Percentiles rank a stretch among this genome's conserved stretches.
Evolutionary conservation across 192 early-diverging fungal species (phyloP).

Genomic region (Thoreauomyces humboldtii): DNA sequence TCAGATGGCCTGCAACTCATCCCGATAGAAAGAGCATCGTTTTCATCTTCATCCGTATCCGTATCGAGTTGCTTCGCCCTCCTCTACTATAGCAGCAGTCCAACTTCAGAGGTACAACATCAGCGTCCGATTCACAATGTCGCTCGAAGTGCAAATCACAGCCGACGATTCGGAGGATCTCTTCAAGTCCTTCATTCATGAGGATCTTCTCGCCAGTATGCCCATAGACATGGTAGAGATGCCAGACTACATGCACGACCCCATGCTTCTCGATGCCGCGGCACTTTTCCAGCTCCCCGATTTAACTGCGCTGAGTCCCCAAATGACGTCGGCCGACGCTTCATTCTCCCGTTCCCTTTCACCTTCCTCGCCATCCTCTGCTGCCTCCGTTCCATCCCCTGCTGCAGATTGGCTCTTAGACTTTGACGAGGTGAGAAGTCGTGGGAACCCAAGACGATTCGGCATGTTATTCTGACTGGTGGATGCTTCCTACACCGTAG

Average conservation of each 20-base stretch:
- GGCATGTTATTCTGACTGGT: neutral
- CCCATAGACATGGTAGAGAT: neutral
- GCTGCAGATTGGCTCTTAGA: slow-evolving; percentile 10
- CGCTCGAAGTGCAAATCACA: no score
- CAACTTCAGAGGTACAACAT: no score
- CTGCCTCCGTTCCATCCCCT: slow-evolving; percentile 13
- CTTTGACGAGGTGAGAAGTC: slow-evolving; percentile 1
- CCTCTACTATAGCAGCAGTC: no score
- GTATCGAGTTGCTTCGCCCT: no score
- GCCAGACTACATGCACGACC: neutral
- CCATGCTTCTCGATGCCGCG: neutral
- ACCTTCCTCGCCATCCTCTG: slow-evolving; percentile 8
- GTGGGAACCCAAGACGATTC: neutral
- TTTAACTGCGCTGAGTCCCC: neutral
- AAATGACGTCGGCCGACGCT: neutral
- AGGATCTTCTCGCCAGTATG: slow-evolving; percentile 18
- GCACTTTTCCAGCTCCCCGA: neutral
- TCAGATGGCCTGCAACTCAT: no score
- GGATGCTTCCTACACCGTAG: neutral
- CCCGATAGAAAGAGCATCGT: no score
- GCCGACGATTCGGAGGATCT: no score
- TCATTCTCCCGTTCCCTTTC: slow-evolving; percentile 4
- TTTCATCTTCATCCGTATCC: no score
- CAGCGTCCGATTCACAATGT: no score
- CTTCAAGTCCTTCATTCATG: slow-evolving; percentile 26